Conservation (phyloP, 2,329 filamentous ascomycete species). For the Diaporthe velutina region DNA sequence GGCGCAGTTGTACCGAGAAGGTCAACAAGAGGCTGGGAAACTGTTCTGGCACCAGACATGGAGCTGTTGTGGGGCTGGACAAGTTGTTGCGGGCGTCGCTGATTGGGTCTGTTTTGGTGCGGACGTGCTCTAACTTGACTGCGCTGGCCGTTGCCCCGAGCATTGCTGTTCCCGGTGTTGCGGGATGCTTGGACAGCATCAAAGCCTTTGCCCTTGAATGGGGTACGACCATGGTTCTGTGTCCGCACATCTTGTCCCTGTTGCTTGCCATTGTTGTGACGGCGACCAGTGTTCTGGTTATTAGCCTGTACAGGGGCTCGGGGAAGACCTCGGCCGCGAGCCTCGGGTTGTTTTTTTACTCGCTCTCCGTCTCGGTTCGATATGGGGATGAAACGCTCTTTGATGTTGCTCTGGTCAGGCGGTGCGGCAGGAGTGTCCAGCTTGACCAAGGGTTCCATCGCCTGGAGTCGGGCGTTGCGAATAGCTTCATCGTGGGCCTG, state of each 20-base stretch:
- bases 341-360: background rate
- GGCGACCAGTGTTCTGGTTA: background rate
- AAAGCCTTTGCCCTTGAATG: background rate
- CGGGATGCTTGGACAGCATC: no score
- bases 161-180: background rate
- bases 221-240: background rate
- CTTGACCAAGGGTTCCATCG: background rate
- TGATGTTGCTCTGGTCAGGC: background rate
- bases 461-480: background rate
- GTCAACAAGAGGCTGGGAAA: background rate
- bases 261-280: background rate
- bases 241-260: no score
- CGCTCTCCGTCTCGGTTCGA: conserved; percentile 14
- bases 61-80: no score
- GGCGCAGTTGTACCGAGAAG: background rate
- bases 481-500: conserved; percentile 17
- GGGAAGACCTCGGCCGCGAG: background rate
- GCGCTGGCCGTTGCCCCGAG: background rate
- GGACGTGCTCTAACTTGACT: background rate
- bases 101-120: background rate
- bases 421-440: background rate
- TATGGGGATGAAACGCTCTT: conserved; percentile 22
- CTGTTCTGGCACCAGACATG: no score
- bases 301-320: no score
- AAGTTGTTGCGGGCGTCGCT: background rate